Evolutionary conservation across 2,329 filamentous ascomycete genomes (phyloP).

Genomic region (Cladosporium sp.): DNA sequence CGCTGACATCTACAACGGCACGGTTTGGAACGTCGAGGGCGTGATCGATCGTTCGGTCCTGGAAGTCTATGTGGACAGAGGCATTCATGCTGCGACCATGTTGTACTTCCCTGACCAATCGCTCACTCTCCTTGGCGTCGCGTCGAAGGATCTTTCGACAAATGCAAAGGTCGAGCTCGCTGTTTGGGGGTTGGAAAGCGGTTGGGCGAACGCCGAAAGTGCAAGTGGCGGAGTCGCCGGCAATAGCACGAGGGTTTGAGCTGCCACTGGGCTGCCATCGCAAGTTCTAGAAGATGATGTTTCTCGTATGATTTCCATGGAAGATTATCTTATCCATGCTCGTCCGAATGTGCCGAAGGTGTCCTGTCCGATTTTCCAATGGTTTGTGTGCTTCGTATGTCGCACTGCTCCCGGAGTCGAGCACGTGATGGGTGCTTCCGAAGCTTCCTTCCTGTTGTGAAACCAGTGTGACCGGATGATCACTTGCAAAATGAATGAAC

Average conservation of each 20-base stretch:
- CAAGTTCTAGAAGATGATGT: too few species aligned
- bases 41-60: slow-evolving; percentile 53
- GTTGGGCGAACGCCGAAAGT: slow-evolving; percentile 27
- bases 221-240: slow-evolving; percentile 15
- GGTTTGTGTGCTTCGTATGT: too few species aligned
- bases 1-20: slow-evolving; percentile 23
- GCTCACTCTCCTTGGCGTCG: slow-evolving; percentile 34
- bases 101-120: slow-evolving; percentile 47
- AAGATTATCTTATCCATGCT: too few species aligned
- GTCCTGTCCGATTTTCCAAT: too few species aligned
- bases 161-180: slow-evolving; percentile 34
- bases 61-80: slow-evolving; percentile 51
- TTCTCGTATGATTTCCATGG: too few species aligned
- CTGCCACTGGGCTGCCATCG: too few species aligned
- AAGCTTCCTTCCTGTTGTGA: too few species aligned
- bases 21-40: slow-evolving; percentile 39
- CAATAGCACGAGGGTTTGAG: background rate
- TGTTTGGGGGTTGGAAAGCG: slow-evolving; percentile 33
- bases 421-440: too few species aligned
- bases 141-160: slow-evolving; percentile 29
- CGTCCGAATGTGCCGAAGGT: too few species aligned
- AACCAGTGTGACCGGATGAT: too few species aligned
- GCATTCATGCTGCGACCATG: slow-evolving; percentile 45
- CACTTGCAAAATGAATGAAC: too few species aligned
- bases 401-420: too few species aligned